Base-by-base conservation (phyloP, 257 asterid genomes). In the Scutellaria minor region DNA sequence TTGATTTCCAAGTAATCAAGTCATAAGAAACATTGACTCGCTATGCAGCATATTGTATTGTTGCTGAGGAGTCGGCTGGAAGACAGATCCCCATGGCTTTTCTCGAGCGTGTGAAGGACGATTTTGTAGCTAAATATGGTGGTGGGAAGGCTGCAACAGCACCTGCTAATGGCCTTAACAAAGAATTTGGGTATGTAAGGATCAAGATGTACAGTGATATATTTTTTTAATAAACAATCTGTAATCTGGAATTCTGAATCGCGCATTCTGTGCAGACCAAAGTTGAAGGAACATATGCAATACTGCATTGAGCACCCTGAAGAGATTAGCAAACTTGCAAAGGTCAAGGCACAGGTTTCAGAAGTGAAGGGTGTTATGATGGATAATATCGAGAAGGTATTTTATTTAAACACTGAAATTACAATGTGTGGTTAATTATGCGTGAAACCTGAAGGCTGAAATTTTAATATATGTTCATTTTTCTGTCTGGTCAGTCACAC, bases 331-430 rank as follows among this genome's bases (percentile, higher is more conserved):
- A 90, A 90, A 72, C 77, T 89, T 75, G 80, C 94, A 11, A 89
- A 89, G 76, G 96, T 89, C 72, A 80, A 87, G 83, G 96, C 94
- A 45, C 96, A 89, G 86, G 96, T 89, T 77, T 87, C 96, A 12
- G 96, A 89, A 82, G 96, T 89, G 65, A 89, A 89, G 77, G 96
- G 96, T 75, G 96, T 89, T 61, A 87, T 89, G 96, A 89, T 89
- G 94, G 96, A 90, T 62, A 90, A 90, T 66, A 90, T 90, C 51
- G 96, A 90, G 86, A 90, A 90, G 96, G 96, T 90, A 78, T 15
- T 6, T 47, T 10, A 2, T 47, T 2, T 10, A 11, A 47, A 12
- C 14, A n/a, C 15, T 45, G 37, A 31, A 31, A 27, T 27, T 27
- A 27, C 35, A 27, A 31, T 67, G 15, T 40, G 40, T 18, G 15